These are phyloP conservation scores for Zizania latifolia DNA, from an alignment of 176 grass and related monocot genomes.

Conservation along the genomic window DNA sequence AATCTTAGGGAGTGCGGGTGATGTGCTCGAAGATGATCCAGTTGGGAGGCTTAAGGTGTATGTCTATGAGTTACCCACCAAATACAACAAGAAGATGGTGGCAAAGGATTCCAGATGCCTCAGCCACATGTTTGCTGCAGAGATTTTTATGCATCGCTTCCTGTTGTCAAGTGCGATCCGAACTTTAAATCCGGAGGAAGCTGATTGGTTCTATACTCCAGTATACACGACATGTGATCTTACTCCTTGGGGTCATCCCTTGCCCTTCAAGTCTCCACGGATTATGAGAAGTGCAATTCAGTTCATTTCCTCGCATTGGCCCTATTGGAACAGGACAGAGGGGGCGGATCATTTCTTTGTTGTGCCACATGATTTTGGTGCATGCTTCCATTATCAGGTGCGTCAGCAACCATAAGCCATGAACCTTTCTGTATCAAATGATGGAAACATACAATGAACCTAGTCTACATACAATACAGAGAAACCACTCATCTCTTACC, in stretches of 20 bases:
- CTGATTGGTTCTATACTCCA: slow-evolving; percentile 74
- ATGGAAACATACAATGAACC: background rate
- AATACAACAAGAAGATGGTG: slow-evolving; percentile 70
- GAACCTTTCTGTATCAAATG: background rate
- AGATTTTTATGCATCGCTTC: slow-evolving; percentile 77
- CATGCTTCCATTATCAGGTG: slow-evolving; percentile 65
- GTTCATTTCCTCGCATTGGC: slow-evolving; percentile 52
- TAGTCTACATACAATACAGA: background rate
- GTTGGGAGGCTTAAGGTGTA: slow-evolving; percentile 73
- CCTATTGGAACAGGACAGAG: slow-evolving; percentile 61
- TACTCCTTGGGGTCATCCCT: slow-evolving; percentile 52
- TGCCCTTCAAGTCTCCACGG: slow-evolving; percentile 70
- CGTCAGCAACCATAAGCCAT: background rate
- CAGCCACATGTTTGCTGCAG: slow-evolving; percentile 70
- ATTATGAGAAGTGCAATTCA: slow-evolving; percentile 69
- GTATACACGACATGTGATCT: slow-evolving; percentile 65
- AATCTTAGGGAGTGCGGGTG: slow-evolving; percentile 55
- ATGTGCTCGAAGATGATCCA: slow-evolving; percentile 69
- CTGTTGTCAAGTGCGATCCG: slow-evolving; percentile 47
- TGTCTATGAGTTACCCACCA: slow-evolving; percentile 58
- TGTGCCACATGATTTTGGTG: slow-evolving; percentile 60
- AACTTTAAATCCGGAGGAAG: slow-evolving; percentile 56
- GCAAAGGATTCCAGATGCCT: slow-evolving; percentile 64
- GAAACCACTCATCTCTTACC: background rate
- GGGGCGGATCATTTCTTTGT: slow-evolving; percentile 59